A percentile compares a stretch with the other conserved stretches of the same genome.
Evolutionary conservation across 257 asterid genomes (phyloP).

Genomic region (Eustoma russellianum): DNA sequence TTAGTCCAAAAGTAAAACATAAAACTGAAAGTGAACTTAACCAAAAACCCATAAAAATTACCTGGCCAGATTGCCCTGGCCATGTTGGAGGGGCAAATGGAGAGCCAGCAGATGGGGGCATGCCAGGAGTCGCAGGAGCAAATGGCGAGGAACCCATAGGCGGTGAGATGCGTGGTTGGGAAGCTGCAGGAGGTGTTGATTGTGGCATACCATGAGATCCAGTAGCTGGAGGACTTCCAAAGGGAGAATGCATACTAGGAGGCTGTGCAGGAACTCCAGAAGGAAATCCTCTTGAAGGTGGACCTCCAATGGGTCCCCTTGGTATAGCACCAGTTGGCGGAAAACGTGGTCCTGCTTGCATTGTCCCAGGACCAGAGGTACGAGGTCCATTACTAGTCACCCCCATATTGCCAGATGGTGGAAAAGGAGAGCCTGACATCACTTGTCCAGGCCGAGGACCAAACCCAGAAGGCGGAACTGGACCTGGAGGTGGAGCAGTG

Average conservation of each 20-base stretch:
- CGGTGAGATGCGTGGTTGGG: conserved; percentile 47
- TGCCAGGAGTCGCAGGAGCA: conserved; percentile 46
- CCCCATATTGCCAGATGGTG: conserved; percentile 34
- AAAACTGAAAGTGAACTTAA: neutral
- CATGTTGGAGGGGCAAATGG: conserved; percentile 74
- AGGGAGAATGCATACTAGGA: conserved; percentile 56
- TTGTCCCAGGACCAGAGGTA: conserved; percentile 32
- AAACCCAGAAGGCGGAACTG: conserved; percentile 25
- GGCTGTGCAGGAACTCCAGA: conserved; percentile 47
- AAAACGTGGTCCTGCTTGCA: conserved; percentile 47
- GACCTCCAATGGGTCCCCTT: conserved; percentile 55
- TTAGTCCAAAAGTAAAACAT: neutral
- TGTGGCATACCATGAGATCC: conserved; percentile 49
- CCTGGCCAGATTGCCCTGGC: conserved; percentile 81
- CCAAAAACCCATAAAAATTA: conserved; percentile 6
- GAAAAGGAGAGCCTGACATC: conserved; percentile 39
- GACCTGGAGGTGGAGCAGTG: conserved; percentile 29
- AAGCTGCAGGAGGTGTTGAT: conserved; percentile 51
- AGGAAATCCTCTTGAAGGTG: conserved; percentile 35
- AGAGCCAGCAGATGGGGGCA: conserved; percentile 50
- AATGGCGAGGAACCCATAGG: conserved; percentile 65
- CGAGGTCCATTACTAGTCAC: conserved; percentile 69
- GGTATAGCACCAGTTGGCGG: conserved; percentile 56
- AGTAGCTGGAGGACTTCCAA: conserved; percentile 67
- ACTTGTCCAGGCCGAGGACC: conserved; percentile 56